These are phyloP conservation scores for Pittosporum tobira DNA, from an alignment of 129 eudicot species.

Conservation along the genomic window DNA sequence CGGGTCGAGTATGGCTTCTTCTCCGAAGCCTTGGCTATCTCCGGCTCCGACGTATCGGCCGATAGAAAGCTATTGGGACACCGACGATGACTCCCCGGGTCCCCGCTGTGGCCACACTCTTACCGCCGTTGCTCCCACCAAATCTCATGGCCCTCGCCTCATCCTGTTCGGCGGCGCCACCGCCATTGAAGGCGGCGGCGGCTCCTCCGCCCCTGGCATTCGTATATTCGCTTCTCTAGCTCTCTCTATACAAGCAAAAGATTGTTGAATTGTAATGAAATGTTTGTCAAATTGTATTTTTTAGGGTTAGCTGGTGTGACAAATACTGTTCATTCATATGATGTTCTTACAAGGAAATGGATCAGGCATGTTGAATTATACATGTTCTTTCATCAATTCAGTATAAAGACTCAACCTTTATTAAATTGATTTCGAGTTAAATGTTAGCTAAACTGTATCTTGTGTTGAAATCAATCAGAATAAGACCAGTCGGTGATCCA, in stretches of 20 bases:
- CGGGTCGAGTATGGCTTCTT: conserved; percentile 20
- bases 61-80: conserved; percentile 61
- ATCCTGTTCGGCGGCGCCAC: conserved; percentile 94
- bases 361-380: conserved; percentile 36
- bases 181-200: conserved; percentile 79
- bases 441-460: not conserved
- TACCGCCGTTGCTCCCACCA: conserved; percentile 80
- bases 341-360: conserved; percentile 88
- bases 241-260: not conserved
- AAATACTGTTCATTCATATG: conserved; percentile 81
- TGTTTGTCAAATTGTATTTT: conserved; percentile 4
- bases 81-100: conserved; percentile 85
- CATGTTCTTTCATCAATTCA: not conserved
- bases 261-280: not conserved
- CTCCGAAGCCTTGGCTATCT: conserved; percentile 84
- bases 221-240: conserved; percentile 23
- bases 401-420: not conserved
- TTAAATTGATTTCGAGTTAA: not conserved
- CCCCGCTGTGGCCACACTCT: conserved; percentile 89
- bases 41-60: conserved; percentile 75
- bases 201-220: conserved; percentile 68
- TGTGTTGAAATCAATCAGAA: conserved; percentile 30
- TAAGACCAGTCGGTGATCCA: conserved; percentile 87
- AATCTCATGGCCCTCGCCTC: conserved; percentile 77
- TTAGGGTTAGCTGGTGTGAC: conserved; percentile 97